These are phyloP conservation scores for Neurospora hispaniola DNA, from an alignment of 495 filamentous ascomycete species.

Conservation along the genomic window DNA sequence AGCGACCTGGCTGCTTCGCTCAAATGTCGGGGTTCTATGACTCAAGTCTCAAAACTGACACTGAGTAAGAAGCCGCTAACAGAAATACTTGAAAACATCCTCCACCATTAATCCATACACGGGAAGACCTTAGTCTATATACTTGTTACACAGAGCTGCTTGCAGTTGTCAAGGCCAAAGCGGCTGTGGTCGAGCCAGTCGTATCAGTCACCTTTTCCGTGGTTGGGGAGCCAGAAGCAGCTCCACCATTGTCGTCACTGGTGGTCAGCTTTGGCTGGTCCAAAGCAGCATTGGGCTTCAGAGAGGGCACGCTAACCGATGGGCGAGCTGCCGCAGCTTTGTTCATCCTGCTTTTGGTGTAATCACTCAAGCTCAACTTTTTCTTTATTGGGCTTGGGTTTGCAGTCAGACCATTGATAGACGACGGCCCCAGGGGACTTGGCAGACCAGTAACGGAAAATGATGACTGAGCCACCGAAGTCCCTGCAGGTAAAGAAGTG, in stretches of 20 bases:
- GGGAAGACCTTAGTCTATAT: constrained; percentile 10
- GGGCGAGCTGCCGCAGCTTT: constrained; percentile 35
- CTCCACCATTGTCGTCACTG: constrained; percentile 17
- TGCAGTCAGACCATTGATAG: constrained; percentile 33
- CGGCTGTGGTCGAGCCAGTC: constrained; percentile 1
- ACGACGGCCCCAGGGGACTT: constrained; percentile 32
- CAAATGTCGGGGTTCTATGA: not conserved
- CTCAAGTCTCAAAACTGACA: not conserved
- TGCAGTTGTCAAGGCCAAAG: constrained; percentile 2
- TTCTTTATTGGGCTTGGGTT: constrained; percentile 56
- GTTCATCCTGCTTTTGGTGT: constrained; percentile 43
- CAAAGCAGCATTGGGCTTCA: constrained; percentile 22
- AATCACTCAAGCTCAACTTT: constrained; percentile 66
- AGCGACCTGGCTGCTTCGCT: constrained; percentile 1
- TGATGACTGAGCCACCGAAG: constrained; percentile 42
- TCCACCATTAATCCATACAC: not conserved
- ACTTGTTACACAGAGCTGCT: constrained; percentile 14
- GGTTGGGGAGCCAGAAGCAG: constrained; percentile 20
- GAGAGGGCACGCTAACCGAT: constrained; percentile 19
- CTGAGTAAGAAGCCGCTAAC: not conserved
- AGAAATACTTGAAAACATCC: not conserved
- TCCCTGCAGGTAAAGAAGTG: constrained; percentile 34
- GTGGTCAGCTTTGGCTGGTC: constrained; percentile 36
- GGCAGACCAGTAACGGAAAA: constrained; percentile 26
- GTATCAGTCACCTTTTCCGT: constrained; percentile 22